Conservation (phyloP, 306 rosid genomes). For the Trifolium dubium region DNA sequence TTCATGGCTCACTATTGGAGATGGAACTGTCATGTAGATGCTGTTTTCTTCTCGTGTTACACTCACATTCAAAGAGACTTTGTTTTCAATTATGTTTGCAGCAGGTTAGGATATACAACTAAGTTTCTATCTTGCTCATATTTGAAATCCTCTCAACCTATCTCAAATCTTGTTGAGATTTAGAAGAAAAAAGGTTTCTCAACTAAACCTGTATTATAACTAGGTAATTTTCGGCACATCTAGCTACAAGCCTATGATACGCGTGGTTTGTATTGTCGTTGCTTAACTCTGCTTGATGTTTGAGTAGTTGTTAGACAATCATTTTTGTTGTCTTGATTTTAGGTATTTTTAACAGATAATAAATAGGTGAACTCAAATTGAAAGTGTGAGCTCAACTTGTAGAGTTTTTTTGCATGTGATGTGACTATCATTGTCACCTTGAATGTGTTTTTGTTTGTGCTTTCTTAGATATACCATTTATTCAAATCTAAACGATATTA, state of each 20-base stretch:
- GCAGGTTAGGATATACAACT: constrained; percentile 28
- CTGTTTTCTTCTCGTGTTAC: constrained; percentile 18
- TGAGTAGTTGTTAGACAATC: neutral
- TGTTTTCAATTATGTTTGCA: constrained; percentile 21
- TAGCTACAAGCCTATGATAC: neutral
- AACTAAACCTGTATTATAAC: constrained; percentile 23
- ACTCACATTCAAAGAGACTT: constrained; percentile 13
- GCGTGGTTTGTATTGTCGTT: neutral
- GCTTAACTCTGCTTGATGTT: neutral
- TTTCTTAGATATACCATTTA: neutral
- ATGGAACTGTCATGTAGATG: constrained; percentile 2
- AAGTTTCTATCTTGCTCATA: constrained; percentile 16
- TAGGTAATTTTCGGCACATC: neutral
- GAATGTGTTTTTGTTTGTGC: neutral
- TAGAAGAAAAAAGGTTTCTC: constrained; percentile 18
- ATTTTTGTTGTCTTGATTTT: neutral
- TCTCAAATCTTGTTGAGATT: constrained; percentile 28
- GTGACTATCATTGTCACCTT: neutral
- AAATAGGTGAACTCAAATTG: neutral
- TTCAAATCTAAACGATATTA: neutral
- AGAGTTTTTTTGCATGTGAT: neutral
- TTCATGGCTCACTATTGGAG: constrained; percentile 1
- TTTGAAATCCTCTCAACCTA: constrained; percentile 1
- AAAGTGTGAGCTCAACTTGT: neutral
- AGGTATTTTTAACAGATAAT: neutral